Conservation (phyloP, 148 eudicot species). For the Nyssa sinensis region DNA sequence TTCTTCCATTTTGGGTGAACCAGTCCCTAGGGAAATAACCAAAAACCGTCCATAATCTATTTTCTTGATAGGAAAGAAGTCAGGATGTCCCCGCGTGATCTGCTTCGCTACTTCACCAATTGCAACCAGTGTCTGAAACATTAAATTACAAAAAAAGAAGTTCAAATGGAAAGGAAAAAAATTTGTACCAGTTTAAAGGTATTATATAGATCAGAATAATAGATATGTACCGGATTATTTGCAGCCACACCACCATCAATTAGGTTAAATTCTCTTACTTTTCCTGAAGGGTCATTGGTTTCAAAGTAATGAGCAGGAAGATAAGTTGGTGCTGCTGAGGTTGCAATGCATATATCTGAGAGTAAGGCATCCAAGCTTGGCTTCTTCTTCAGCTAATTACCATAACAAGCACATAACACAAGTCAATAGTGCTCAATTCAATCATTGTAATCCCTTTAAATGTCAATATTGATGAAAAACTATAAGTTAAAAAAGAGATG, state of each 20-base stretch:
- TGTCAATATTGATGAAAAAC: too few relatives aligned
- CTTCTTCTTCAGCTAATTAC: constrained; percentile 17
- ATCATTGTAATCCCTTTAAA: too few relatives aligned
- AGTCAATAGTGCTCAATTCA: too few relatives aligned
- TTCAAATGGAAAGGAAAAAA: too few relatives aligned
- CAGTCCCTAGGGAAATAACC: constrained; percentile 29
- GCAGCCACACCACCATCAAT: constrained; percentile 36
- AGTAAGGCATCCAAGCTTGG: constrained; percentile 26
- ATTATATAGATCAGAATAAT: background rate
- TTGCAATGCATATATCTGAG: constrained; percentile 43
- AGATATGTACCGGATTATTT: constrained; percentile 31
- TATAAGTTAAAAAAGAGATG: background rate
- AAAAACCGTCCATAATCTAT: constrained; percentile 22
- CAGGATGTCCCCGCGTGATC: background rate
- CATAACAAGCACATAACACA: background rate
- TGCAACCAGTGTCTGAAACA: constrained; percentile 26
- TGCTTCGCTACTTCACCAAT: constrained; percentile 25
- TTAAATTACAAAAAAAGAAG: background rate
- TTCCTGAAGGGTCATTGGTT: constrained; percentile 4
- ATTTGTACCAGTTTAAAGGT: too few relatives aligned
- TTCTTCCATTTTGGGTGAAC: constrained; percentile 18
- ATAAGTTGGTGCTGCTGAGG: constrained; percentile 45
- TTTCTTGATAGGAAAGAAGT: constrained; percentile 13
- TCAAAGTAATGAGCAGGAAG: constrained; percentile 36
- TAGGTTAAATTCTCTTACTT: constrained; percentile 19